Percentiles rank a stretch among this genome's conserved stretches.
Conservation (phyloP, 2,329 filamentous ascomycete species). For the Geosmithia flava region DNA sequence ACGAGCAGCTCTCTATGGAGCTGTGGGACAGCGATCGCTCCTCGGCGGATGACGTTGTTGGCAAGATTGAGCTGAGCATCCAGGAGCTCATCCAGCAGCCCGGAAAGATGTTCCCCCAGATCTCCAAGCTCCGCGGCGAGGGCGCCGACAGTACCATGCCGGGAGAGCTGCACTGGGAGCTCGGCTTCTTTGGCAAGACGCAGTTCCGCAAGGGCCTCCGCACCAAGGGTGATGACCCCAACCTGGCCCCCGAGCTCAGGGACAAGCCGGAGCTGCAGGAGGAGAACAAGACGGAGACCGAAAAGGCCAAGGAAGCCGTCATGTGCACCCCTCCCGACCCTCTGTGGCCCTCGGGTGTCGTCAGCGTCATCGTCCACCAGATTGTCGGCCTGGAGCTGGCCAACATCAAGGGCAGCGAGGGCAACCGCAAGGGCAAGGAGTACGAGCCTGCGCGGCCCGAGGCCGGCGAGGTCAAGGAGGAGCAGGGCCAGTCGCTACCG, state of each 20-base stretch:
- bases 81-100: constrained; percentile 90
- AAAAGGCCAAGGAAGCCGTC: constrained; percentile 65
- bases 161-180: constrained; percentile 88
- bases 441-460: constrained; percentile 76
- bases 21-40: constrained; percentile 93
- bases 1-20: constrained; percentile 87
- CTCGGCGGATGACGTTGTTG: constrained; percentile 87
- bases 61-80: constrained; percentile 86
- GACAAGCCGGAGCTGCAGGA: constrained; percentile 72
- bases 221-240: constrained; percentile 75
- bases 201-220: constrained; percentile 73
- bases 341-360: constrained; percentile 86
- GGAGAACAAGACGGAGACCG: constrained; percentile 66
- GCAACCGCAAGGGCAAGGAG: constrained; percentile 72
- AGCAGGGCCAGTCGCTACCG: constrained; percentile 65
- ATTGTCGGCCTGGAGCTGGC: constrained; percentile 91
- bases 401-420: constrained; percentile 74
- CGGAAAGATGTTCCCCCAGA: constrained; percentile 82
- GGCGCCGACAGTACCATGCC: constrained; percentile 82
- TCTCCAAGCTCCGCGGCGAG: constrained; percentile 72
- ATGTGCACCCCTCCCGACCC: constrained; percentile 86
- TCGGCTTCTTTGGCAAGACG: constrained; percentile 88
- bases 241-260: constrained; percentile 60
- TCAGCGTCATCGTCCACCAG: constrained; percentile 80
- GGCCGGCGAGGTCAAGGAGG: constrained; percentile 77